Conservation (phyloP, 345 rosid genomes). For the Eutrema japonicum region DNA sequence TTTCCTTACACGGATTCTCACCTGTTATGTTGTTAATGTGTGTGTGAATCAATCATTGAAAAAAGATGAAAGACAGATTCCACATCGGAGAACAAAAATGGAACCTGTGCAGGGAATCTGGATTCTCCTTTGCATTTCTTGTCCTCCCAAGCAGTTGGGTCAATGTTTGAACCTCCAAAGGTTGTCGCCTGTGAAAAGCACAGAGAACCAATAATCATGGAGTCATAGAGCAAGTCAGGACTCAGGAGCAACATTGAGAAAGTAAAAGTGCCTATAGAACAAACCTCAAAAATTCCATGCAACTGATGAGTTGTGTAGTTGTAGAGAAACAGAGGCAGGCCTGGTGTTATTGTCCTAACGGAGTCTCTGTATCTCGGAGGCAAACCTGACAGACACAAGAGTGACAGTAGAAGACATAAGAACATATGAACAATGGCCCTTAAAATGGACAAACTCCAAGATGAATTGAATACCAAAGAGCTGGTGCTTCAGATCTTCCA, state of each 20-base stretch:
- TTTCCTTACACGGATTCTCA: slow-evolving; percentile 73
- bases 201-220: background rate
- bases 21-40: slow-evolving; percentile 47
- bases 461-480: slow-evolving; percentile 67
- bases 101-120: slow-evolving; percentile 96
- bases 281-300: slow-evolving; percentile 95
- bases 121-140: slow-evolving; percentile 94
- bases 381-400: slow-evolving; percentile 57
- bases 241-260: slow-evolving; percentile 1
- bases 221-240: slow-evolving; percentile 7
- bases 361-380: slow-evolving; percentile 96
- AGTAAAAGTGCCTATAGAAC: slow-evolving; percentile 21
- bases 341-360: slow-evolving; percentile 92
- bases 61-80: background rate
- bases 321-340: slow-evolving; percentile 88
- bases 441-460: background rate
- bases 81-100: background rate
- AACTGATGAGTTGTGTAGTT: slow-evolving; percentile 92
- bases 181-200: slow-evolving; percentile 64
- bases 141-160: slow-evolving; percentile 98
- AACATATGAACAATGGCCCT: background rate
- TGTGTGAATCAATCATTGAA: background rate
- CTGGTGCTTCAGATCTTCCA: slow-evolving; percentile 88
- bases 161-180: slow-evolving; percentile 94
- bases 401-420: background rate